Percentiles rank a stretch among this genome's conserved stretches.
These are phyloP conservation scores for Tilletia caries DNA, from an alignment of 1,284 basidiomycete species.

Conservation along the genomic window DNA sequence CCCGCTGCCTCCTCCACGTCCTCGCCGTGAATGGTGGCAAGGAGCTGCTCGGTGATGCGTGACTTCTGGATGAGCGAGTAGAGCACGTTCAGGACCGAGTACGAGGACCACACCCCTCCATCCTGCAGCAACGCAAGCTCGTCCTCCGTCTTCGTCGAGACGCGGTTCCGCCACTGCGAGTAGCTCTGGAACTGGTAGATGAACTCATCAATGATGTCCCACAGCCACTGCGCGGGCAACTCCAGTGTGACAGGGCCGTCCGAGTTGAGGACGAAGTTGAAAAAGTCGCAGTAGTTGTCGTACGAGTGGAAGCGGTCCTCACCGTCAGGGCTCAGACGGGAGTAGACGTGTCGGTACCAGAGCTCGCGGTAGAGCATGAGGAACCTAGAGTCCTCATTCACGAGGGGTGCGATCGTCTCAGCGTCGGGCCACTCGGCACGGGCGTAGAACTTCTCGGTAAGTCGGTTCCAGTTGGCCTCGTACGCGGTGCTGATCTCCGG, in stretches of 20 bases:
- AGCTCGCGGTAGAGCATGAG: slow-evolving; percentile 77
- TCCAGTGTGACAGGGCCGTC: slow-evolving; percentile 87
- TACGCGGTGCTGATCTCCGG: slow-evolving; percentile 82
- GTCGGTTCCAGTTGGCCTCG: slow-evolving; percentile 91
- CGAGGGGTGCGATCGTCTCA: slow-evolving; percentile 87
- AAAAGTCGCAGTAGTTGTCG: slow-evolving; percentile 96
- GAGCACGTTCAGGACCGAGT: slow-evolving; percentile 93
- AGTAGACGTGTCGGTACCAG: slow-evolving; percentile 88
- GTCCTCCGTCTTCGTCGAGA: slow-evolving; percentile 81
- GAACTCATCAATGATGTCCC: slow-evolving; percentile 99
- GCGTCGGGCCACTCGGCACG: slow-evolving; percentile 97
- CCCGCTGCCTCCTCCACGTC: slow-evolving; percentile 78
- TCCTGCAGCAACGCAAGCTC: slow-evolving; percentile 59
- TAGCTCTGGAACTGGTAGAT: slow-evolving; percentile 93
- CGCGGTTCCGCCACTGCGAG: slow-evolving; percentile 81
- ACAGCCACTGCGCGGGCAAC: slow-evolving; percentile 94
- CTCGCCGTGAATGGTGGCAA: slow-evolving; percentile 75
- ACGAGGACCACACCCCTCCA: slow-evolving; percentile 82
- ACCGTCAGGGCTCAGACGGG: slow-evolving; percentile 85
- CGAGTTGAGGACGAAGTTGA: slow-evolving; percentile 88
- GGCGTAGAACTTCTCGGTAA: slow-evolving; percentile 91
- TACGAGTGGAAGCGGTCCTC: slow-evolving; percentile 98
- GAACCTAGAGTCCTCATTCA: slow-evolving; percentile 65
- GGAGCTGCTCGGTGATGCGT: slow-evolving; percentile 87
- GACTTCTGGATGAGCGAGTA: slow-evolving; percentile 98